These are phyloP conservation scores for Antrodiella citrinella DNA, from an alignment of 768 basidiomycete genomes.

Conservation along the genomic window DNA sequence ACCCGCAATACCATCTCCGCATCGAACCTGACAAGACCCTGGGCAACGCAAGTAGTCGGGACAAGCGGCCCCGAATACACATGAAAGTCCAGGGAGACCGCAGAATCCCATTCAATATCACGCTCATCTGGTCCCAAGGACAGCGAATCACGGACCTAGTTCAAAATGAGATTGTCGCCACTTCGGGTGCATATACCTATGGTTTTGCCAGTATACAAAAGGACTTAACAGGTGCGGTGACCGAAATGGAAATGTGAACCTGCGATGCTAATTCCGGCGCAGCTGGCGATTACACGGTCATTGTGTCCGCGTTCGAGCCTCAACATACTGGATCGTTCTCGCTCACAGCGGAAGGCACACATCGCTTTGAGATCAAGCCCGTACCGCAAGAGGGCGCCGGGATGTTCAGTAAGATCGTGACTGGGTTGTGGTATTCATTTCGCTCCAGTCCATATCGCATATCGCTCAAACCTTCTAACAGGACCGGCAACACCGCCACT, in stretches of 20 bases:
- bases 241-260: conserved; percentile 6
- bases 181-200: conserved; percentile 77
- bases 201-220: conserved; percentile 55
- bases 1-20: conserved; percentile 78
- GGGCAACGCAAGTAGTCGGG: conserved; percentile 3
- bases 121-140: conserved; percentile 68
- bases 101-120: conserved; percentile 67
- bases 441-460: too few relatives aligned
- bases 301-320: conserved; percentile 83
- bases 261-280: neutral
- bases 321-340: conserved; percentile 55
- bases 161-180: conserved; percentile 61
- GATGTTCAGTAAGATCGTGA: conserved; percentile 66
- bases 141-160: conserved; percentile 64
- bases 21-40: conserved; percentile 32
- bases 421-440: conserved; percentile 85
- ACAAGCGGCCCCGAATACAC: conserved; percentile 31
- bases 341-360: conserved; percentile 54
- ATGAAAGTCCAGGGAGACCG: conserved; percentile 48
- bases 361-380: conserved; percentile 48
- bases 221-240: conserved; percentile 42
- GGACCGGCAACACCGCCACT: conserved; percentile 51
- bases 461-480: too few relatives aligned
- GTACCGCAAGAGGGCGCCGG: conserved; percentile 88
- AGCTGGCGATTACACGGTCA: conserved; percentile 77